Conservation (phyloP, 768 basidiomycete genomes). For the Naganishia vaughanmartiniae region DNA sequence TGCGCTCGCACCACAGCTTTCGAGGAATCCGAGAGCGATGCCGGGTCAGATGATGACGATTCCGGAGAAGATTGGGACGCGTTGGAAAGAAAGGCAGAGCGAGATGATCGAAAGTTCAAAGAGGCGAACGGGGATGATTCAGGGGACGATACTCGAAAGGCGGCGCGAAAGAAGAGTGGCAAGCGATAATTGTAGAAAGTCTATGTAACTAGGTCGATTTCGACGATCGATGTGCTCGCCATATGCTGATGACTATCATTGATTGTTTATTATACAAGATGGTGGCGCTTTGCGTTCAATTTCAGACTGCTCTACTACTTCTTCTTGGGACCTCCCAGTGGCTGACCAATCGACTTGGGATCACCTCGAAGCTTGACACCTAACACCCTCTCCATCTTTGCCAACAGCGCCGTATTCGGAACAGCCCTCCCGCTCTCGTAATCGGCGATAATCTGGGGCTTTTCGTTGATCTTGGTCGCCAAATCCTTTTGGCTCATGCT, state of each 20-base stretch:
- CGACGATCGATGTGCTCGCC: too few species aligned
- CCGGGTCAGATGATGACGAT: slow-evolving; percentile 42
- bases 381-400: slow-evolving; percentile 80
- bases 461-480: slow-evolving; percentile 89
- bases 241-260: slow-evolving; percentile 7
- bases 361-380: slow-evolving; percentile 85
- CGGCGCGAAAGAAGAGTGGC: slow-evolving; percentile 46
- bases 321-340: slow-evolving; percentile 49
- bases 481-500: slow-evolving; percentile 82
- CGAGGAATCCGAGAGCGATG: slow-evolving; percentile 40
- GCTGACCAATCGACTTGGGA: slow-evolving; percentile 47
- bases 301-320: slow-evolving; percentile 33
- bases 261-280: slow-evolving; percentile 18
- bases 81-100: slow-evolving; percentile 84
- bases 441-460: slow-evolving; percentile 62
- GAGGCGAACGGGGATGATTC: slow-evolving; percentile 44
- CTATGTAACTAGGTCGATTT: too few species aligned
- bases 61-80: slow-evolving; percentile 92
- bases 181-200: slow-evolving; percentile 19
- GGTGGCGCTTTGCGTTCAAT: too few species aligned
- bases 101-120: slow-evolving; percentile 60
- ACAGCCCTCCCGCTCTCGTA: slow-evolving; percentile 85
- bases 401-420: slow-evolving; percentile 79
- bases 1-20: slow-evolving; percentile 30
- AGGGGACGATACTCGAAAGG: slow-evolving; percentile 44